phyloP scores from a whole-genome alignment of 345 rosid genomes.

The Camelina sativa region DNA sequence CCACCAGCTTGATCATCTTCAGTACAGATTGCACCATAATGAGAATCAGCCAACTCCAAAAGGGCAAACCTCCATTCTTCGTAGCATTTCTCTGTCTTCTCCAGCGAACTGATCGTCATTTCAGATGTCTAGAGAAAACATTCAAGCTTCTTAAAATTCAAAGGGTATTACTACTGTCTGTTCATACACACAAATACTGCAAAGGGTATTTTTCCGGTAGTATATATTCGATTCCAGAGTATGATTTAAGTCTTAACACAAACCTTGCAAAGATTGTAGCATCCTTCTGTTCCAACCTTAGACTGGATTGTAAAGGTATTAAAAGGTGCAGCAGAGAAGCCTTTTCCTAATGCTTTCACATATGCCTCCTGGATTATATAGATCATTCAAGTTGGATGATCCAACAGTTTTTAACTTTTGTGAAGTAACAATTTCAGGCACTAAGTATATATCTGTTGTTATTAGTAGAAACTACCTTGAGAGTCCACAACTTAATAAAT shows the following conservation, averaged over 20 bases:
- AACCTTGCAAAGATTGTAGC: slow-evolving; percentile 50
- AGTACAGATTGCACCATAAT: slow-evolving; percentile 69
- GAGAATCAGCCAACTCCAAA: slow-evolving; percentile 70
- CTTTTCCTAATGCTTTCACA: slow-evolving; percentile 82
- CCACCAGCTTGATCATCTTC: slow-evolving; percentile 49
- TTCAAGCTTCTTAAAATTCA: not conserved
- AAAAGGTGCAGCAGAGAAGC: slow-evolving; percentile 82
- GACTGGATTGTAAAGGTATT: slow-evolving; percentile 67
- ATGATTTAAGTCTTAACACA: slow-evolving; percentile 12
- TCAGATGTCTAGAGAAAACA: slow-evolving; percentile 48
- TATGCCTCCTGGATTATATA: slow-evolving; percentile 77
- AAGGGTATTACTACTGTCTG: not conserved
- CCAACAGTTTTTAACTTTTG: slow-evolving; percentile 10
- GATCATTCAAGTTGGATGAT: slow-evolving; percentile 22
- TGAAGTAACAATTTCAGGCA: not conserved
- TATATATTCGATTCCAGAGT: not conserved
- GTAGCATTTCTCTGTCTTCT: slow-evolving; percentile 42
- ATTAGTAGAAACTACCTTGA: slow-evolving; percentile 55
- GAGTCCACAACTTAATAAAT: slow-evolving; percentile 86
- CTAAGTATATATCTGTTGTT: not conserved
- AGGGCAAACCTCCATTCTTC: slow-evolving; percentile 65
- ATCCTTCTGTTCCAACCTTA: slow-evolving; percentile 34
- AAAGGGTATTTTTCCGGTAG: not conserved
- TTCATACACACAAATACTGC: not conserved
- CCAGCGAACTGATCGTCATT: slow-evolving; percentile 49